Base-by-base conservation (phyloP, 257 asterid genomes). In the Verbascum thapsus region DNA sequence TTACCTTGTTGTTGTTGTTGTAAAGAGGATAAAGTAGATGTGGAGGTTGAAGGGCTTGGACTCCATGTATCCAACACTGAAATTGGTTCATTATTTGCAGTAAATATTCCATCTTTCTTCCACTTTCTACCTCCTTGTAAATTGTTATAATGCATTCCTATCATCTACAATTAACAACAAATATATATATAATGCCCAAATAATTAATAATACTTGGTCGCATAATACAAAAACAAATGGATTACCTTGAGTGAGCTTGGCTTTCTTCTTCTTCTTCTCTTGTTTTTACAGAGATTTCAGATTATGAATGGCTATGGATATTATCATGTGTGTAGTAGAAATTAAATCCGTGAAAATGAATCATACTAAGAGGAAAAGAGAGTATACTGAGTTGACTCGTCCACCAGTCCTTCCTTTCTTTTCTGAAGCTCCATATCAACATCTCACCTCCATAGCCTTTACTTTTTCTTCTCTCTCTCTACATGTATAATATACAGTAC, bases 1-100 rank as follows among this genome's bases (percentile, higher is more conserved):
- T 48, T n/a, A 22, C 56, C 71, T 22, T 41, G 67, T 26, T 17
- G 78, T 50, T 34, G 26, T 52, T 62, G 7, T 61, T 66, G 43
- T 26, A 73, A 67, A 49, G 86, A 76, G 57, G 88, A 75, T 20
- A 76, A 66, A 22, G 84, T 81, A 23, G 89, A 81, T 6, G 81
- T 74, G 7, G 84, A 78, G 49, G 87, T 81, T 38, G 84, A 83
- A 22, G 82, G 85, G 63, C 89, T 83, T 4, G 87, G 90, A 51
- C 90, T 83, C 68, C 81, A 57, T 4, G 80, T 71, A 26, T 80
- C 90, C 73, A 83, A 63, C 49, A 80, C 80, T 64, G 86, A 80
- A 16, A 78, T 66, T 15, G 82, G 86, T 44, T 83, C 90, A 57
- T 73, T 75, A 22, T 63, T 52, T 4, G 73, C n/a, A n/a, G n/a